Evolutionary conservation across 2,329 filamentous ascomycete species (phyloP).

Genomic region (Tympanopsis confertula): DNA sequence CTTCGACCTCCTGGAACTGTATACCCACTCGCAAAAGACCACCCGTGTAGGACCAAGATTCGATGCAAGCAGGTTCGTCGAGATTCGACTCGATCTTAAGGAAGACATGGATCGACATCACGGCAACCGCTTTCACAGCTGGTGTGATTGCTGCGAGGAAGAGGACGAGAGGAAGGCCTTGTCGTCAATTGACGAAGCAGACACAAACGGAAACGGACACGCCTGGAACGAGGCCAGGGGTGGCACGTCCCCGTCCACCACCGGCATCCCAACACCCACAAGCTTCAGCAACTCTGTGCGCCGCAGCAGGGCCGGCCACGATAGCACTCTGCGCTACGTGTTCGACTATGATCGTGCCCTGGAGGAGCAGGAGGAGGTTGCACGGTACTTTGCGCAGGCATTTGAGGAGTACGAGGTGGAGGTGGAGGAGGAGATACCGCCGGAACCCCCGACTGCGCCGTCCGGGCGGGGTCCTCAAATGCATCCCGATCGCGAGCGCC

Average conservation of each 20-base stretch:
- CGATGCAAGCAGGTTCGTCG: conserved; percentile 68
- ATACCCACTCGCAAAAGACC: conserved; percentile 67
- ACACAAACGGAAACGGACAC: conserved; percentile 4
- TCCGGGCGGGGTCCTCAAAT: no score
- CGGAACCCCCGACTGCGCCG: no score
- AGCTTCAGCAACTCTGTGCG: conserved; percentile 28
- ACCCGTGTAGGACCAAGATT: conserved; percentile 66
- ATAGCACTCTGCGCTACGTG: conserved; percentile 80
- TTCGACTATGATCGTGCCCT: conserved; percentile 68
- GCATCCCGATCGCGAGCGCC: no score
- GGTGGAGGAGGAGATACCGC: conserved; percentile 64
- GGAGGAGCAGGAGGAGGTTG: conserved; percentile 57
- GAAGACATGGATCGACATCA: conserved; percentile 57
- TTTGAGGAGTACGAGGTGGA: conserved; percentile 70
- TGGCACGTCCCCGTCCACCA: conserved; percentile 2
- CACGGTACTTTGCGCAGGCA: conserved; percentile 59
- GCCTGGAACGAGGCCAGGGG: conserved; percentile 1
- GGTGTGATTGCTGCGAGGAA: conserved; percentile 39
- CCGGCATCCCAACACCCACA: conserved; percentile 8
- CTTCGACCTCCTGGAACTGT: conserved; percentile 82
- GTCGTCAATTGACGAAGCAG: conserved; percentile 11
- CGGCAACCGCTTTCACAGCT: conserved; percentile 52
- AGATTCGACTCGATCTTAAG: conserved; percentile 78
- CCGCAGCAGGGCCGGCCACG: conserved; percentile 31
- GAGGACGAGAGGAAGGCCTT: neutral